phyloP scores from a whole-genome alignment of 495 filamentous ascomycete species.

The Clohesyomyces aquaticus region DNA sequence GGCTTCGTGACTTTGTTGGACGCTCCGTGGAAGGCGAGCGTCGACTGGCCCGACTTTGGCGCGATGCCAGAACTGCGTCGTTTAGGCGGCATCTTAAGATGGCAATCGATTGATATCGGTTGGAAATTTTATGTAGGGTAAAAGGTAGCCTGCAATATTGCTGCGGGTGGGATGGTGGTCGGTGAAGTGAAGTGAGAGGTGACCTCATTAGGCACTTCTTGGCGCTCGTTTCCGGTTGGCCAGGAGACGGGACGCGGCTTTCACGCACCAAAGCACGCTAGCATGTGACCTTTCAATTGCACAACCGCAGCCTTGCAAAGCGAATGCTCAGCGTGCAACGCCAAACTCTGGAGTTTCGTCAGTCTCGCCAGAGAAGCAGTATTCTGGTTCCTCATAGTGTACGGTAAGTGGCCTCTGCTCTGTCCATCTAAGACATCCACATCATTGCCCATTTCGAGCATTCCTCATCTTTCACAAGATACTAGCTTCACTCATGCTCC shows the following conservation, averaged over 20 bases:
- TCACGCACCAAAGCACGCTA: slow-evolving; percentile 4
- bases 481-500: too few relatives aligned
- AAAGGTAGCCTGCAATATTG: not conserved
- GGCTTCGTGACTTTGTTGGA: slow-evolving; percentile 75
- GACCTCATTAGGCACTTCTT: slow-evolving; percentile 27
- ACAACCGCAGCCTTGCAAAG: not conserved
- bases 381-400: too few relatives aligned
- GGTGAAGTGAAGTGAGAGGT: slow-evolving; percentile 6
- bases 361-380: too few relatives aligned
- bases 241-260: not conserved
- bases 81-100: slow-evolving; percentile 66
- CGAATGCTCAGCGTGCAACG: too few relatives aligned
- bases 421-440: too few relatives aligned
- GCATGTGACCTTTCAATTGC: slow-evolving; percentile 24
- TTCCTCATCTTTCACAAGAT: too few relatives aligned
- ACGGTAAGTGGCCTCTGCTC: too few relatives aligned
- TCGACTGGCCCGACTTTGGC: slow-evolving; percentile 61
- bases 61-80: slow-evolving; percentile 59
- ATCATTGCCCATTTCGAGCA: too few relatives aligned
- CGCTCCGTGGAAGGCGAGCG: slow-evolving; percentile 72
- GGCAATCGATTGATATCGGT: not conserved
- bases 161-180: slow-evolving; percentile 4
- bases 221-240: slow-evolving; percentile 11
- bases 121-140: not conserved
- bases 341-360: too few relatives aligned